Conservation (phyloP, 768 basidiomycete genomes). For the Mycena rosella region DNA sequence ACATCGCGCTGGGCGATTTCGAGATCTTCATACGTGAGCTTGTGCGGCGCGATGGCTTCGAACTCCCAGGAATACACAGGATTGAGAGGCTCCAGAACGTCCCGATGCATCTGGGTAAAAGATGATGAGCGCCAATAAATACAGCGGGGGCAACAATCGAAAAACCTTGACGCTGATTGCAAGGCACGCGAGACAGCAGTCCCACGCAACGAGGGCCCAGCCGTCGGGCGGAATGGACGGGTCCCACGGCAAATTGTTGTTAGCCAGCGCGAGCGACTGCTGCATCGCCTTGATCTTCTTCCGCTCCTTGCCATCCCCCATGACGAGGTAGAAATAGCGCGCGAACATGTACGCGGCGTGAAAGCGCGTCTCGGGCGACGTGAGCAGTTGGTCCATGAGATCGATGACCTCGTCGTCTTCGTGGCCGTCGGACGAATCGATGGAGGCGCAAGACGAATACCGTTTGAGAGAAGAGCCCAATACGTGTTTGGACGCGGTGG, state of each 20-base stretch:
- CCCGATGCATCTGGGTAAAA: constrained; percentile 72
- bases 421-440: constrained; percentile 27
- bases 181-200: constrained; percentile 69
- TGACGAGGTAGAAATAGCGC: constrained; percentile 64
- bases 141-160: neutral
- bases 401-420: constrained; percentile 41
- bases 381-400: constrained; percentile 66
- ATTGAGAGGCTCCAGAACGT: constrained; percentile 67
- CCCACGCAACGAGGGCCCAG: constrained; percentile 62
- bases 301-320: constrained; percentile 35
- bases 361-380: constrained; percentile 71
- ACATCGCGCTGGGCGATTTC: constrained; percentile 74
- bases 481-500: constrained; percentile 1
- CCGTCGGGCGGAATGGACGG: constrained; percentile 39
- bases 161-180: constrained; percentile 72
- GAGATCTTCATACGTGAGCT: constrained; percentile 59
- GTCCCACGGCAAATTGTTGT: constrained; percentile 25
- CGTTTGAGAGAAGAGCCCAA: constrained; percentile 21
- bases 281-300: constrained; percentile 33
- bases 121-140: neutral
- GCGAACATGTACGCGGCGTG: constrained; percentile 73
- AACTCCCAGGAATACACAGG: constrained; percentile 68
- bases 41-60: constrained; percentile 61
- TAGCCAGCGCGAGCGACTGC: constrained; percentile 5
- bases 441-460: constrained; percentile 1